phyloP scores from a whole-genome alignment of 2,329 filamentous ascomycete species.

The Fusarium sp. region DNA sequence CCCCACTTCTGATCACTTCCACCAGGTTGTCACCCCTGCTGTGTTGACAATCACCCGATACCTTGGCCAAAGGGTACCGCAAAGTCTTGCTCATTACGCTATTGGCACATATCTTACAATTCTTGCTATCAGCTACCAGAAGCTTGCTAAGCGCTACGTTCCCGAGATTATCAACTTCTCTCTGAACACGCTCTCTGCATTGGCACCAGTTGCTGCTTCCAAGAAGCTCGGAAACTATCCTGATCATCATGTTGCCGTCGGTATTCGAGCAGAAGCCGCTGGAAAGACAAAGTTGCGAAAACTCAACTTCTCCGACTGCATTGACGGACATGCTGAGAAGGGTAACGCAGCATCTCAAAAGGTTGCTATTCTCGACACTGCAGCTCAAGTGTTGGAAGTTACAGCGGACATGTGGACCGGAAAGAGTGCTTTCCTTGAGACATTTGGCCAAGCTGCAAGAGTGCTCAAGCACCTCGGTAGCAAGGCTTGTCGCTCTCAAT shows the following conservation, averaged over 20 bases:
- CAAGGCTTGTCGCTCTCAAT: slow-evolving; percentile 63
- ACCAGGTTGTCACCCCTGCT: slow-evolving; percentile 91
- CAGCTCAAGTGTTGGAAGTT: slow-evolving; percentile 73
- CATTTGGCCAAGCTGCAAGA: slow-evolving; percentile 74
- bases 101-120: slow-evolving; percentile 84
- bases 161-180: slow-evolving; percentile 89
- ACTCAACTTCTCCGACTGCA: slow-evolving; percentile 71
- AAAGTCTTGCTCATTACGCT: slow-evolving; percentile 73
- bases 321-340: slow-evolving; percentile 53
- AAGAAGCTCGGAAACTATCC: slow-evolving; percentile 70
- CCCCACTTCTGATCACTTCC: slow-evolving; percentile 97
- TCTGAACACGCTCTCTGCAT: slow-evolving; percentile 76
- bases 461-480: slow-evolving; percentile 72
- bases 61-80: slow-evolving; percentile 80
- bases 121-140: slow-evolving; percentile 84
- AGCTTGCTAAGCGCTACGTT: slow-evolving; percentile 85
- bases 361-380: slow-evolving; percentile 71
- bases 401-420: slow-evolving; percentile 80
- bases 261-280: slow-evolving; percentile 63
- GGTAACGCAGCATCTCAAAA: slow-evolving; percentile 58
- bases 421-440: slow-evolving; percentile 81
- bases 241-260: slow-evolving; percentile 66
- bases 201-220: slow-evolving; percentile 68
- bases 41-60: slow-evolving; percentile 87
- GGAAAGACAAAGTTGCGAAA: slow-evolving; percentile 60